Percentiles rank a stretch among this genome's conserved stretches.
Evolutionary conservation across 179 eudicot species (phyloP).

Genomic region (Heliamphora pulchella): DNA sequence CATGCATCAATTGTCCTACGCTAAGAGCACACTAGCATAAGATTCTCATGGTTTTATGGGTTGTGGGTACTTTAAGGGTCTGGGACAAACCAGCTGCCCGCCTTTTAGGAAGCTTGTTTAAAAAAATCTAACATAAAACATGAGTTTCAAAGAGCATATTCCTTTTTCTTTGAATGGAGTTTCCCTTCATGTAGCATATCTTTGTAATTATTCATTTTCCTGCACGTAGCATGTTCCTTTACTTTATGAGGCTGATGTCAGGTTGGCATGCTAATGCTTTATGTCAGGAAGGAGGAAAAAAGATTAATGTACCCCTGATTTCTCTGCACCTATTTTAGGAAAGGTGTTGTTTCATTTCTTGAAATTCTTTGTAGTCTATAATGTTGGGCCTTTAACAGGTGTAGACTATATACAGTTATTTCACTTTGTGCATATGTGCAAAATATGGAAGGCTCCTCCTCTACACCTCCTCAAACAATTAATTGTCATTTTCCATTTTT

Average conservation of each 20-base stretch:
- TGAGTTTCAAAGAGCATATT: too few species aligned
- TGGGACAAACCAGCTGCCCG: too few species aligned
- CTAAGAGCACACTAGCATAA: too few species aligned
- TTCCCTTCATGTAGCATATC: not conserved
- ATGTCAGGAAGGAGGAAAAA: not conserved
- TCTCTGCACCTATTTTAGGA: not conserved
- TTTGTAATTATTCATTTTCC: too few species aligned
- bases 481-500: not conserved
- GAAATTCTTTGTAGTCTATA: not conserved
- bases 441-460: not conserved
- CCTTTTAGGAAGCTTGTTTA: too few species aligned
- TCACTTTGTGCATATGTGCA: not conserved
- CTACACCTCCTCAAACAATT: not conserved
- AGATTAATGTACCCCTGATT: not conserved
- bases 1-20: too few species aligned
- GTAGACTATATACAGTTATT: not conserved
- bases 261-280: not conserved
- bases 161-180: not conserved
- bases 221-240: too few species aligned
- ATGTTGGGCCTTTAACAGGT: constrained; percentile 1
- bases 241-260: not conserved
- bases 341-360: not conserved
- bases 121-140: too few species aligned
- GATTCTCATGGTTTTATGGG: too few species aligned
- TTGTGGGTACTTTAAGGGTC: too few species aligned